Base-by-base conservation (phyloP, 192 early-diverging fungal species). In the Backusella luteola region DNA sequence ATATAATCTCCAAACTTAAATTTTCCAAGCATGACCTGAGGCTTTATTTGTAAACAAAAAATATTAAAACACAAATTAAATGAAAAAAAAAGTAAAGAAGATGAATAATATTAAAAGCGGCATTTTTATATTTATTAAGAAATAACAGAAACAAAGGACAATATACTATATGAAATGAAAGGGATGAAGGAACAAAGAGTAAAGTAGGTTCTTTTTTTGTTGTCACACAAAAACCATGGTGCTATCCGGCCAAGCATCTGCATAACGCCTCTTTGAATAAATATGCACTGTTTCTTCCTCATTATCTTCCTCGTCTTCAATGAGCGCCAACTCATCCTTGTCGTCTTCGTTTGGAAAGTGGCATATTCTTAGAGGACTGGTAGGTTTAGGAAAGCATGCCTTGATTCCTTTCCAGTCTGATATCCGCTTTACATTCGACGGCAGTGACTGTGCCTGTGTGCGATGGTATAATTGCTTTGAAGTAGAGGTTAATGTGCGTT, bases 331-430 rank as follows among this genome's bases (percentile, higher is more conserved):
- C 2, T 23, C 68, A 8, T 77, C 75, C 1, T 68, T 69, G 8
- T 70, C 67, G 26, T 56, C 49, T 21, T 74, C 73, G n/a, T 74
- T 52, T 38, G 59, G 59, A 34, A 35, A 77, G 14, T 56, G 26
- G n/a, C 67, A 71, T 29, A 44, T 29, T 44, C 76, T 56, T 69
- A 88, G 70, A 6, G 85, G 89, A 6, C 83, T 84, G 11, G 82
- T 67, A 4, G 87, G 84, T 68, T 80, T 68, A 38, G 84, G 82
- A 38, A 89, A 86, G 63, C 78, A 77, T 26, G 74, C 70, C 23
- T 81, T 74, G 66, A 90, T 76, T 14, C 89, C 83, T 39, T 83
- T 84, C 88, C 89, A 90, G 26, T 77, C 75, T 46, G 83, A 82
- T 38, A 89, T 84, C 42, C 89, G 72, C 1, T 80, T 83, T 23